These are phyloP conservation scores for Apophysomyces elegans DNA, from an alignment of 371 early-diverging fungal genomes.

Conservation along the genomic window DNA sequence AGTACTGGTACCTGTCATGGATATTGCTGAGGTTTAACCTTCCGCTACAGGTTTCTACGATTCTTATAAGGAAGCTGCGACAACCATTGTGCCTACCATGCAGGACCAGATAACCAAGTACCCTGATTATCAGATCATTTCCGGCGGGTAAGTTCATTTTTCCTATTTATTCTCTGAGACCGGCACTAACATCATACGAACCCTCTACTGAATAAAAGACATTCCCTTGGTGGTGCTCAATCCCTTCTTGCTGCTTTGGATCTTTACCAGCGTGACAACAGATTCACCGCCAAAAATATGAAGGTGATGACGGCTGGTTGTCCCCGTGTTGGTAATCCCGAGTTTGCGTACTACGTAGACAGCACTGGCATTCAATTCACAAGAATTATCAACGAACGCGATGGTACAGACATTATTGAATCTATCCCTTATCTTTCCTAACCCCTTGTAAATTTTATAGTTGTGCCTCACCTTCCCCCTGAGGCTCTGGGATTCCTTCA, in stretches of 20 bases:
- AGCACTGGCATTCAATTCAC: slow-evolving; percentile 22
- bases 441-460: neutral
- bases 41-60: slow-evolving; percentile 21
- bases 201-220: slow-evolving; percentile 4
- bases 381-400: slow-evolving; percentile 24
- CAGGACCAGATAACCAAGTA: slow-evolving; percentile 12
- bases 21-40: neutral
- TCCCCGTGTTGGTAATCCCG: slow-evolving; percentile 25
- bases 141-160: slow-evolving; percentile 14
- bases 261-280: slow-evolving; percentile 17
- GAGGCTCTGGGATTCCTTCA: slow-evolving; percentile 25
- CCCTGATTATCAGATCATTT: slow-evolving; percentile 15
- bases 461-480: slow-evolving; percentile 31
- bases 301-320: slow-evolving; percentile 18
- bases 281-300: slow-evolving; percentile 15
- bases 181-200: no score
- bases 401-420: slow-evolving; percentile 9
- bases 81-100: slow-evolving; percentile 3
- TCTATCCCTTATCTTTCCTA: neutral
- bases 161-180: neutral
- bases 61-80: slow-evolving; percentile 17
- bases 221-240: slow-evolving; percentile 20
- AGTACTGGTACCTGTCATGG: neutral
- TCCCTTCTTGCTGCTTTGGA: slow-evolving; percentile 18
- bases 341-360: slow-evolving; percentile 31